phyloP scores from a whole-genome alignment of 1,284 basidiomycete genomes.

The Leccinum subatratum region DNA sequence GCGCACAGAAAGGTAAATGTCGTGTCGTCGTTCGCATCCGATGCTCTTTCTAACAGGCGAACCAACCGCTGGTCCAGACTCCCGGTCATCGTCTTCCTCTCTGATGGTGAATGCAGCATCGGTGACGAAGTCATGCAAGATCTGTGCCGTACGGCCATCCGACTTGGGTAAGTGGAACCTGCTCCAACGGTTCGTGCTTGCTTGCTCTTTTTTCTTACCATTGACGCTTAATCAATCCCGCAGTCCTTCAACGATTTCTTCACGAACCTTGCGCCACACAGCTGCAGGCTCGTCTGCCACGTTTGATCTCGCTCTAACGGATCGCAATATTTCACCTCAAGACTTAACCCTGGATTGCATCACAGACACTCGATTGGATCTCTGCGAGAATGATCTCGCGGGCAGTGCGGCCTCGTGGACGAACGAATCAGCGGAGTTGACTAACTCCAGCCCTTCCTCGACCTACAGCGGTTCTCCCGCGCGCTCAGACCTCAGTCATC shows the following conservation, averaged over 20 bases:
- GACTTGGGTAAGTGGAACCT: slow-evolving; percentile 40
- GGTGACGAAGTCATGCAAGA: slow-evolving; percentile 41
- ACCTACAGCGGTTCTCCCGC: slow-evolving; percentile 46
- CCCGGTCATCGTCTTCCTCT: slow-evolving; percentile 63
- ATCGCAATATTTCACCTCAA: slow-evolving; percentile 21
- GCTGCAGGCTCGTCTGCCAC: slow-evolving; percentile 17
- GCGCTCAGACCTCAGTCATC: slow-evolving; percentile 35
- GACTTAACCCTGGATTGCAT: slow-evolving; percentile 14
- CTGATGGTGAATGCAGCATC: slow-evolving; percentile 50
- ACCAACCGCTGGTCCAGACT: slow-evolving; percentile 31
- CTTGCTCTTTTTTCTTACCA: neutral
- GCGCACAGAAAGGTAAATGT: slow-evolving; percentile 50
- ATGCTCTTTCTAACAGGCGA: neutral
- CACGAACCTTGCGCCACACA: slow-evolving; percentile 21
- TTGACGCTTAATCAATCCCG: neutral
- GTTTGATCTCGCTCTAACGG: slow-evolving; percentile 31
- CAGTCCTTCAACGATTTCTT: slow-evolving; percentile 28
- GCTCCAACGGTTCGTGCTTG: slow-evolving; percentile 22
- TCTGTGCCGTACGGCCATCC: slow-evolving; percentile 44
- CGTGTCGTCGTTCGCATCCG: neutral
- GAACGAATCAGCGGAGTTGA: slow-evolving; percentile 9
- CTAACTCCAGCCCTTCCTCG: slow-evolving; percentile 39
- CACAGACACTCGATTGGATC: slow-evolving; percentile 8
- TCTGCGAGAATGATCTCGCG: slow-evolving; percentile 12
- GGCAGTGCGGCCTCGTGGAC: slow-evolving; percentile 13